phyloP scores from a whole-genome alignment of 129 eudicot species.

The Arctium minus region DNA sequence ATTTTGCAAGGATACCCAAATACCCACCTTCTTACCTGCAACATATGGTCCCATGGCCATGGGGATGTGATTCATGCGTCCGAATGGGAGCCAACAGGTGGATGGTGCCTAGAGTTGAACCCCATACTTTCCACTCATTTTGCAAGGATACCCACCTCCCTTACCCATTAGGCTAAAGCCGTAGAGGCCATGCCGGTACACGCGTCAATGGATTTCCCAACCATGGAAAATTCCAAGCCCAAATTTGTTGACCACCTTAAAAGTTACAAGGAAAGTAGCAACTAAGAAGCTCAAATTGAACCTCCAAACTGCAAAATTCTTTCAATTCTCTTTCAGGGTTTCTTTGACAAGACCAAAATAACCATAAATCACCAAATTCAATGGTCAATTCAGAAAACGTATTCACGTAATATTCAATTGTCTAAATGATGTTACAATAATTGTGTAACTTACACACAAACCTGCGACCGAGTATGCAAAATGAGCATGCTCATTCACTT shows the following conservation, averaged over 20 bases:
- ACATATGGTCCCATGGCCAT: not conserved
- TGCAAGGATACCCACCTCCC: not conserved
- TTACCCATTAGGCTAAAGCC: too few species aligned
- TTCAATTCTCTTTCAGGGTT: not conserved
- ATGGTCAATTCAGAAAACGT: not conserved
- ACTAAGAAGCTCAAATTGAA: not conserved
- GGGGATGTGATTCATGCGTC: not conserved
- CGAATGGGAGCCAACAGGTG: not conserved
- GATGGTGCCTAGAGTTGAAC: not conserved
- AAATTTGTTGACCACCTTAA: too few species aligned
- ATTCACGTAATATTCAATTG: not conserved
- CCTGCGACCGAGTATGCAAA: conserved; percentile 7
- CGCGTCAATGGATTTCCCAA: too few species aligned
- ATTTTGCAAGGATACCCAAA: not conserved
- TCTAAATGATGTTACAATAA: not conserved
- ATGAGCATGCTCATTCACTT: not conserved
- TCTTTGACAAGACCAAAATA: not conserved
- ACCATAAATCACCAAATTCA: not conserved
- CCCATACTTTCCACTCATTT: not conserved
- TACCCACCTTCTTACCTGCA: not conserved
- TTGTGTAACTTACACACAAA: not conserved
- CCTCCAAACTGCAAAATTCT: not conserved
- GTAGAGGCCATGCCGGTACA: too few species aligned
- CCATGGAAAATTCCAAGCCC: too few species aligned
- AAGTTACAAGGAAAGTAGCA: too few species aligned